These are phyloP conservation scores for Vicia villosa DNA, from an alignment of 306 rosid species.

Conservation along the genomic window DNA sequence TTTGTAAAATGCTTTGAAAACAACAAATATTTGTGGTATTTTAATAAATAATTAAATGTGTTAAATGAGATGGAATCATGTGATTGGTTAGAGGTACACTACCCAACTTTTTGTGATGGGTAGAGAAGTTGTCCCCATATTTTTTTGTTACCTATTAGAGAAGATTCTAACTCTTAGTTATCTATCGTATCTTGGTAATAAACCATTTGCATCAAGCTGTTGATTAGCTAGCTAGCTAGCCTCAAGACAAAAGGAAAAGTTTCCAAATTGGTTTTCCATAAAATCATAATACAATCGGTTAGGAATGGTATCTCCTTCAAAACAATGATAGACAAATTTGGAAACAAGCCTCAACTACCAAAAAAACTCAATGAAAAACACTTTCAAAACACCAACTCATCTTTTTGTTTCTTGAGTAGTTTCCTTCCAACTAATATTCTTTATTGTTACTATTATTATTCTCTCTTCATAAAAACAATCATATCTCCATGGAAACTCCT, in stretches of 20 bases:
- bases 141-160: background rate
- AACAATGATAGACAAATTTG: conserved; percentile 51
- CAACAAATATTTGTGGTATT: no score
- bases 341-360: conserved; percentile 47
- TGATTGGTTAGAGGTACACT: no score
- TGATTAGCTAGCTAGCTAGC: conserved; percentile 43
- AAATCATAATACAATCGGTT: conserved; percentile 33
- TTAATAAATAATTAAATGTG: no score
- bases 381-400: conserved; percentile 25
- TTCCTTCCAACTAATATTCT: conserved; percentile 48
- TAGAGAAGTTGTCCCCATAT: no score
- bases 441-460: background rate
- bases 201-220: conserved; percentile 32
- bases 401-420: conserved; percentile 49
- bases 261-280: conserved; percentile 20
- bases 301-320: conserved; percentile 66
- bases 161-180: conserved; percentile 26
- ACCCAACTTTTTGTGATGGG: no score
- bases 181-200: conserved; percentile 37
- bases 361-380: conserved; percentile 28
- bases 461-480: conserved; percentile 30
- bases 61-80: no score
- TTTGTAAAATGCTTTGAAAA: no score
- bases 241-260: conserved; percentile 23
- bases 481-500: conserved; percentile 55